phyloP scores from a whole-genome alignment of 31 red algal species.

The Bonnemaisonia californica region DNA sequence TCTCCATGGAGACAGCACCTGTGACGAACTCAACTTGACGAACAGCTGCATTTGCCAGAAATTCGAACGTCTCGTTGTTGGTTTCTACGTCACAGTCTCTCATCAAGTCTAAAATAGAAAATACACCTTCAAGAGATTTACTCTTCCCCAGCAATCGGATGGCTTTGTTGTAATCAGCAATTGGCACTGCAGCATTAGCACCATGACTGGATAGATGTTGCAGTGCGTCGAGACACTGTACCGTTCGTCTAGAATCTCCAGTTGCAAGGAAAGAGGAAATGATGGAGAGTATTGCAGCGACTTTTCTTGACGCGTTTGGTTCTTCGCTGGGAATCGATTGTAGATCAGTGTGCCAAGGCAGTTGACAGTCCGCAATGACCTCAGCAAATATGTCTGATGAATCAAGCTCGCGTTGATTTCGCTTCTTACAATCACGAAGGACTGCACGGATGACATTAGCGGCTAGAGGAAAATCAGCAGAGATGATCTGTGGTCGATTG shows the following conservation, averaged over 20 bases:
- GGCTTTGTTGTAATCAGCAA: slow-evolving; percentile 43
- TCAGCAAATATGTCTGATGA: slow-evolving; percentile 2
- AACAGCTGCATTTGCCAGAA: slow-evolving; percentile 81
- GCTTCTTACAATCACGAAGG: slow-evolving; percentile 25
- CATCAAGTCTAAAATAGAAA: slow-evolving; percentile 75
- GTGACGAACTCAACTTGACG: slow-evolving; percentile 88
- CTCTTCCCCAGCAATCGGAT: slow-evolving; percentile 80
- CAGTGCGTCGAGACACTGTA: background rate
- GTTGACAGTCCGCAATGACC: background rate
- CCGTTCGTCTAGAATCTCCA: background rate
- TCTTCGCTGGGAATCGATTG: background rate
- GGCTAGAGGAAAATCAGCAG: slow-evolving; percentile 20
- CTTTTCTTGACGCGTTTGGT: background rate
- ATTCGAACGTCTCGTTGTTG: slow-evolving; percentile 76
- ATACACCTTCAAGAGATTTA: slow-evolving; percentile 59
- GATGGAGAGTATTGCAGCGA: background rate
- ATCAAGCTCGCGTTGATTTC: background rate
- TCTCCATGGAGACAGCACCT: slow-evolving; percentile 89
- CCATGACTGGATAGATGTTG: background rate
- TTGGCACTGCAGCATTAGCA: slow-evolving; percentile 16
- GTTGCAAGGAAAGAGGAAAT: slow-evolving; percentile 7
- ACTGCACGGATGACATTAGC: slow-evolving; percentile 9
- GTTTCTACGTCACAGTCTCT: slow-evolving; percentile 22
- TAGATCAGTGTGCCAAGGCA: background rate
- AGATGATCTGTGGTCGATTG: background rate